phyloP scores from a whole-genome alignment of 2,329 filamentous ascomycete genomes.

The Monosporascus sp. region DNA sequence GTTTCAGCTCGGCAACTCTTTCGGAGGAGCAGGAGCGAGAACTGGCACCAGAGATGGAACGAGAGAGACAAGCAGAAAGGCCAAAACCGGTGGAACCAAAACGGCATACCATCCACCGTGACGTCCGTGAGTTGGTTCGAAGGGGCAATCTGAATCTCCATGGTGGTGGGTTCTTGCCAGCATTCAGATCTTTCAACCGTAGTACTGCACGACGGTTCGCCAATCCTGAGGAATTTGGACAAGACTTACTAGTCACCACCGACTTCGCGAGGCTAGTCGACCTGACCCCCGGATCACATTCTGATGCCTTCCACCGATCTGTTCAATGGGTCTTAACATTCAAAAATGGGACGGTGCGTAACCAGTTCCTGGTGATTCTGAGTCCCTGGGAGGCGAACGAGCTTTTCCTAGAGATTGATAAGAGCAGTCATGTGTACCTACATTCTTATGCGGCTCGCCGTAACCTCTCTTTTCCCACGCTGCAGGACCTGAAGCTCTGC shows the following conservation, averaged over 20 bases:
- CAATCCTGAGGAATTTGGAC: constrained; percentile 32
- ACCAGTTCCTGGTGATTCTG: constrained; percentile 15
- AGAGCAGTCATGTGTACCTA: constrained; percentile 7
- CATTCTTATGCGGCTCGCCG: constrained; percentile 17
- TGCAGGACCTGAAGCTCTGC: constrained; percentile 16
- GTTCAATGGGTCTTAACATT: constrained; percentile 17
- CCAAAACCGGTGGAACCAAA: constrained; percentile 35
- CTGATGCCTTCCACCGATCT: constrained; percentile 12
- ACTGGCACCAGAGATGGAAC: constrained; percentile 8
- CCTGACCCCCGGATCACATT: not conserved
- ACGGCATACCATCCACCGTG: constrained; percentile 36
- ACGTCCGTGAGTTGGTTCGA: constrained; percentile 36
- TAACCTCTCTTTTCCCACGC: constrained; percentile 3
- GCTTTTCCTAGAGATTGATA: constrained; percentile 9
- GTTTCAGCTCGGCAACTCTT: constrained; percentile 4
- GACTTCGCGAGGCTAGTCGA: constrained; percentile 13
- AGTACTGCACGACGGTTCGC: constrained; percentile 36
- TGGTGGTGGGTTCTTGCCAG: constrained; percentile 34
- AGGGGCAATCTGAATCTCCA: constrained; percentile 25
- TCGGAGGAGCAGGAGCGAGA: constrained; percentile 14
- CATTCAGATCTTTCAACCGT: constrained; percentile 37
- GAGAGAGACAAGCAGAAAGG: constrained; percentile 29
- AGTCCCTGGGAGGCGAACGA: constrained; percentile 20
- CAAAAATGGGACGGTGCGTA: not conserved
- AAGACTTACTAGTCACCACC: constrained; percentile 8